A percentile compares a stretch with the other conserved stretches of the same genome.
Evolutionary conservation across 495 filamentous ascomycete species (phyloP).

Genomic region (Aspergillus ostianus): DNA sequence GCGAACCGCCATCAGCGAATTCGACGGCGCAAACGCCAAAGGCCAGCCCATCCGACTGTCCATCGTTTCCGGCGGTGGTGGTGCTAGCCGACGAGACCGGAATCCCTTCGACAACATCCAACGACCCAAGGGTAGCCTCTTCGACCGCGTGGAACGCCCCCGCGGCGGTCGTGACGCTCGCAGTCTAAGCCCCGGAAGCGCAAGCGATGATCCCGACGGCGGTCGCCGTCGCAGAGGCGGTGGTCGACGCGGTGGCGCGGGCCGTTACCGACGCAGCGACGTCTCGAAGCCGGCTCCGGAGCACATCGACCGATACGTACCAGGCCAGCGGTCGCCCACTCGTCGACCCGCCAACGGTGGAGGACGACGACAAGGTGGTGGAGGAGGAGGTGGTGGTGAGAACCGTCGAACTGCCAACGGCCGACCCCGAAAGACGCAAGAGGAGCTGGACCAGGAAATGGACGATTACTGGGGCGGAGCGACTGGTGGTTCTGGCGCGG

Average conservation of each 20-base stretch:
- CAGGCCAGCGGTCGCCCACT: slow-evolving; percentile 49
- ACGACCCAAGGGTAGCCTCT: slow-evolving; percentile 65
- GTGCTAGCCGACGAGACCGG: slow-evolving; percentile 48
- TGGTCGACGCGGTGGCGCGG: slow-evolving; percentile 26
- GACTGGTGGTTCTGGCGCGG: slow-evolving; percentile 31
- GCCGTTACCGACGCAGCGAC: slow-evolving; percentile 57
- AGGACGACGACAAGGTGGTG: slow-evolving; percentile 39
- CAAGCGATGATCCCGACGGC: slow-evolving; percentile 27
- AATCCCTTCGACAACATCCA: slow-evolving; percentile 55
- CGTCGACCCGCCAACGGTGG: slow-evolving; percentile 44
- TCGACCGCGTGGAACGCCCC: slow-evolving; percentile 67
- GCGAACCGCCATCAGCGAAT: slow-evolving; percentile 71
- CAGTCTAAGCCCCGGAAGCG: slow-evolving; percentile 40
- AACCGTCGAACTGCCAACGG: slow-evolving; percentile 44
- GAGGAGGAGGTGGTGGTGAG: slow-evolving; percentile 36
- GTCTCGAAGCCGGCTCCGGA: slow-evolving; percentile 67
- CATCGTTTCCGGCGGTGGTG: slow-evolving; percentile 50
- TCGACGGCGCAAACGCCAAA: slow-evolving; percentile 87
- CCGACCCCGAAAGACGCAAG: slow-evolving; percentile 83
- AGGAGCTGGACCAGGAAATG: slow-evolving; percentile 95
- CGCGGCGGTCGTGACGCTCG: slow-evolving; percentile 34
- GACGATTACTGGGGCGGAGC: slow-evolving; percentile 77
- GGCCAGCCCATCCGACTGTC: slow-evolving; percentile 87
- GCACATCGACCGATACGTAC: slow-evolving; percentile 82
- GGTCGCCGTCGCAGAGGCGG: slow-evolving; percentile 44